Evolutionary conservation across 2,329 filamentous ascomycete genomes (phyloP), one percentile per base, ranked within the genome.

Genomic region (Microdochium nivale): DNA sequence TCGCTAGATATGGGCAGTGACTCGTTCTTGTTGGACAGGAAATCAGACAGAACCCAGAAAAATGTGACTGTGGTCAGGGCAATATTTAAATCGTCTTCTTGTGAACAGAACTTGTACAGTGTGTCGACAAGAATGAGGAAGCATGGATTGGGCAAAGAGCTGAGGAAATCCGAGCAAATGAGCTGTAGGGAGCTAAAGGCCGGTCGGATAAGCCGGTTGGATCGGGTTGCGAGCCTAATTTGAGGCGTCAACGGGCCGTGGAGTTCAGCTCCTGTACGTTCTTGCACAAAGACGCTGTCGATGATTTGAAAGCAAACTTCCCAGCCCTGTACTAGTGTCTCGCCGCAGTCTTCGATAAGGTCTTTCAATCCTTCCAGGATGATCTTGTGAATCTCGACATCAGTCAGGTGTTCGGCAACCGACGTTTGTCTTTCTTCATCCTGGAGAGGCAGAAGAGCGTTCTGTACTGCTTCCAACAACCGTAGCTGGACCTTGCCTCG

Each of bases 31-130:
- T 76, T 71, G 1, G 81, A 84, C 3, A 97, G 75, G 56, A 91
- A 94, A 66, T 96, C 91, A 0, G 92, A 96, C 8, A 96, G 80
- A 51, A 92, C 91, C 90, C 91, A 96, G 66, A 96, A 95, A 63
- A 95, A 94, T 0, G 92, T 96, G 9, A 96, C 88, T 1, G 91
- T 94, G 32, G 94, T 97, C 25, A 99, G 75, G 0, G 92, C 92
- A 61, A 97, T 95, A 59, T 99, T 99, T 35, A 99, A 77, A 63
- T 99, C 94, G 58, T 95, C 88, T 56, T 86, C 79, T 66, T 99
- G 94, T 0, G 84, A 86, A 59, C 89, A 90, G 67, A 97, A 99
- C 57, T 87, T 86, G 62, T 90, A 89, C 23, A 99, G 79, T 11
- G 91, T 90, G 70, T 95, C 87, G 55, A 97, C 84, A 16, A 99